phyloP scores from a whole-genome alignment of 208 protist genomes.

The Leishmania amazonensis region DNA sequence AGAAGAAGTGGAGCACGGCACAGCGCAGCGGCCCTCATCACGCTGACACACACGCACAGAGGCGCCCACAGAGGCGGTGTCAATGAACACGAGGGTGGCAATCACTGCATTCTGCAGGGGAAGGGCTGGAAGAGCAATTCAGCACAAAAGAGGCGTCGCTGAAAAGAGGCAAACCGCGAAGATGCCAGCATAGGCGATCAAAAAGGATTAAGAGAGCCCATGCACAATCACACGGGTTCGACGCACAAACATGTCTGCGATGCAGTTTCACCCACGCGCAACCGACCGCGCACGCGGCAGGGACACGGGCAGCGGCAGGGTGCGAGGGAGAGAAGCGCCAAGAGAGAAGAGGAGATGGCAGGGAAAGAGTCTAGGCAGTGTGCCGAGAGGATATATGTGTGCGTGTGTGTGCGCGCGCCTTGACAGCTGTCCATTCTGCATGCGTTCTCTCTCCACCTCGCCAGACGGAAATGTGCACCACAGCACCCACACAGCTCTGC shows the following conservation, averaged over 20 bases:
- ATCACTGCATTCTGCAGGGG: not conserved
- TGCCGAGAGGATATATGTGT: not conserved
- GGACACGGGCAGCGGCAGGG: not conserved
- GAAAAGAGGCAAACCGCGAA: not conserved
- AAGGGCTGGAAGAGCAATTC: not conserved
- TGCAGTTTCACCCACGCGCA: not conserved
- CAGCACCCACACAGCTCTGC: not conserved
- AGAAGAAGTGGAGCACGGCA: not conserved
- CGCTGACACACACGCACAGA: not conserved
- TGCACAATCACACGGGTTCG: not conserved
- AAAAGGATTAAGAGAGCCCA: conserved; percentile 1
- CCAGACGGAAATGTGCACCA: not conserved
- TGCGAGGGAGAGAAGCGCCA: not conserved
- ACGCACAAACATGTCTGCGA: not conserved
- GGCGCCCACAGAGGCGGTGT: not conserved
- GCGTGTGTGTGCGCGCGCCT: not conserved
- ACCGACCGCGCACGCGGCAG: not conserved
- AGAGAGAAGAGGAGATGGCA: not conserved
- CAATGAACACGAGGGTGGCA: not conserved
- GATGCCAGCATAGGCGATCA: not conserved
- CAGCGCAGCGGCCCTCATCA: not conserved
- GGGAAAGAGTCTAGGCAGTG: not conserved
- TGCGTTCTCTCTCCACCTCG: not conserved
- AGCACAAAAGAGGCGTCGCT: not conserved
- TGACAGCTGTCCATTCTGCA: not conserved